These are phyloP conservation scores for Penicillium expansum DNA, from an alignment of 2,329 filamentous ascomycete species.

Conservation along the genomic window DNA sequence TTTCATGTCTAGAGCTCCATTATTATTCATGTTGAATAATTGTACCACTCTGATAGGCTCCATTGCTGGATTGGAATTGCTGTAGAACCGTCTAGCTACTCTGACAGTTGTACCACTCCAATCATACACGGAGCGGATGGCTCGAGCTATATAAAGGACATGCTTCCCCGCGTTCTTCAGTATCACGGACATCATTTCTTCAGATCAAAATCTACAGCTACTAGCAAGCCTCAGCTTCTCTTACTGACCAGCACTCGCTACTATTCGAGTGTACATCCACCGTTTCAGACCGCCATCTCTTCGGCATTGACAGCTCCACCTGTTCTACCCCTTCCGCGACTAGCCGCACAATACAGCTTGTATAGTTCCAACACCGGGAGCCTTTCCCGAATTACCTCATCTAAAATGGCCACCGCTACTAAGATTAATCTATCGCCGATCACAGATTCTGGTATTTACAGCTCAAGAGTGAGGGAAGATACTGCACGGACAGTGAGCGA, in stretches of 20 bases:
- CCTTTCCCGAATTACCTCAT: not conserved
- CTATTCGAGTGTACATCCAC: not conserved
- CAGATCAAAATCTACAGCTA: not conserved
- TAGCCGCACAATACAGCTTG: not conserved
- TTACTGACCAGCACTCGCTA: not conserved
- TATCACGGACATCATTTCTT: not conserved
- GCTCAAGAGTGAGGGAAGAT: conserved; percentile 50
- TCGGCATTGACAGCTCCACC: not conserved
- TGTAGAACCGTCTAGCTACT: not conserved
- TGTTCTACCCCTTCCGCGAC: not conserved
- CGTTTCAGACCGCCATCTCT: not conserved
- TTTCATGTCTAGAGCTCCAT: not conserved
- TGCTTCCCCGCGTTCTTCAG: not conserved
- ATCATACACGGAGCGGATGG: not conserved
- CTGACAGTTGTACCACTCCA: not conserved
- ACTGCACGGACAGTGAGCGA: conserved; percentile 63
- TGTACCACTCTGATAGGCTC: conserved; percentile 16
- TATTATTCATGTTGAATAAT: not conserved
- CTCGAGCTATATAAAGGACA: conserved; percentile 2
- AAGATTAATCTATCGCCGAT: conserved; percentile 46
- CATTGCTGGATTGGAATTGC: not conserved
- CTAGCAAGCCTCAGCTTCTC: not conserved
- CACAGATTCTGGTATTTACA: conserved; percentile 47
- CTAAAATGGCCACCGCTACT: conserved; percentile 50
- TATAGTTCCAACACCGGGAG: not conserved